phyloP scores from a whole-genome alignment of 2,329 filamentous ascomycete genomes.

The Botrytis fragariae region DNA sequence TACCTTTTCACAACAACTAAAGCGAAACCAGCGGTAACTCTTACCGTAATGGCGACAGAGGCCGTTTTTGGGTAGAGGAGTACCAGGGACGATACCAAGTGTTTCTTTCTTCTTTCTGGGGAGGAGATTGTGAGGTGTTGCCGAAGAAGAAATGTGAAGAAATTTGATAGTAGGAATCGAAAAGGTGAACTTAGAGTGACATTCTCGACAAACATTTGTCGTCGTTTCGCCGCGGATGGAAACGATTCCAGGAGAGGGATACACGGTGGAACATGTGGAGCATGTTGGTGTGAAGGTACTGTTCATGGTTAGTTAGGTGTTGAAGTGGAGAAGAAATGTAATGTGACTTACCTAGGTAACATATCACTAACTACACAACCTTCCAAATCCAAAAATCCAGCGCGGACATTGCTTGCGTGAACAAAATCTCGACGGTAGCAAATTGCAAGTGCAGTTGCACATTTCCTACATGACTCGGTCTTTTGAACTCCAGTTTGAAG shows the following conservation, averaged over 20 bases:
- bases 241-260: conserved; percentile 60
- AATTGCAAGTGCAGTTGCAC: conserved; percentile 50
- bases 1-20: conserved; percentile 59
- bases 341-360: conserved; percentile 58
- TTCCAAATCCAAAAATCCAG: conserved; percentile 74
- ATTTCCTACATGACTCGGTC: conserved; percentile 56
- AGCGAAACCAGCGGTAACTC: conserved; percentile 63
- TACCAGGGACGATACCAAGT: conserved; percentile 56
- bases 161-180: conserved; percentile 77
- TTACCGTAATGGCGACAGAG: conserved; percentile 58
- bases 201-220: conserved; percentile 74
- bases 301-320: conserved; percentile 1
- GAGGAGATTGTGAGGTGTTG: conserved; percentile 42
- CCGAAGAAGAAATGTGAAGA: conserved; percentile 60
- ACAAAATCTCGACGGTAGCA: conserved; percentile 67
- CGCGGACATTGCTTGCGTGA: conserved; percentile 69
- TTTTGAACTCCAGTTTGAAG: conserved; percentile 57
- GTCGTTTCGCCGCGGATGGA: conserved; percentile 72
- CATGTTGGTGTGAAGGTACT: conserved; percentile 80
- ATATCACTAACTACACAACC: conserved; percentile 74
- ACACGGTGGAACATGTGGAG: conserved; percentile 67
- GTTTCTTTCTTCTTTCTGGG: conserved; percentile 49
- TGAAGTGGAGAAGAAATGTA: not conserved
- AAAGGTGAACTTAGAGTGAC: conserved; percentile 77
- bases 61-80: conserved; percentile 52